Evolutionary conservation across 176 grass and related monocot species (phyloP).

Genomic region (Lolium multiflorum): DNA sequence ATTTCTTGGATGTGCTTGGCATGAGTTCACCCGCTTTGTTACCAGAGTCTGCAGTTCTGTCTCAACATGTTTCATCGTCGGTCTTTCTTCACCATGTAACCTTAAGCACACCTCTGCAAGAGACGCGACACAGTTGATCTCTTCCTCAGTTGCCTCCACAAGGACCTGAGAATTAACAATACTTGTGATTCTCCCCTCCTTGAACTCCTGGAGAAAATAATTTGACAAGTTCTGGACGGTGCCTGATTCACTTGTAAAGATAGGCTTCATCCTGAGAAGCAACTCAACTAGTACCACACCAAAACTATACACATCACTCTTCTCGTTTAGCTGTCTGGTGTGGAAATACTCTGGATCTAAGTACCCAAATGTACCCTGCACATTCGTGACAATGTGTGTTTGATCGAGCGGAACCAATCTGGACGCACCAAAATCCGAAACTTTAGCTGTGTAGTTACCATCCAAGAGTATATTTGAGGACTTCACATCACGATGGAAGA

Average conservation of each 20-base stretch:
- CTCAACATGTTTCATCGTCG: not conserved
- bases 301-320: too few species aligned
- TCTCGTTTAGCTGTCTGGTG: too few species aligned
- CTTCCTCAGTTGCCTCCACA: not conserved
- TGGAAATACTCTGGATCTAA: not conserved
- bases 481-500: not conserved
- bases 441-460: not conserved
- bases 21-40: too few species aligned
- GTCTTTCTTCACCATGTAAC: not conserved
- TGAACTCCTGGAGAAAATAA: too few species aligned
- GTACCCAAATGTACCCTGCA: not conserved
- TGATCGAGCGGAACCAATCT: not conserved
- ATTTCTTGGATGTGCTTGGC: too few species aligned
- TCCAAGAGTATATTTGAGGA: not conserved
- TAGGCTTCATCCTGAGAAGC: too few species aligned
- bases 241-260: too few species aligned
- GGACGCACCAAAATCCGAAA: not conserved
- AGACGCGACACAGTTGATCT: not conserved
- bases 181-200: not conserved
- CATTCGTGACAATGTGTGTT: not conserved
- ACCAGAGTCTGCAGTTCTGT: not conserved
- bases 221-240: too few species aligned
- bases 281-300: too few species aligned
- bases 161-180: not conserved
- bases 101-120: not conserved